phyloP scores from a whole-genome alignment of 805 yeast species.

The Candida ovalis region DNA sequence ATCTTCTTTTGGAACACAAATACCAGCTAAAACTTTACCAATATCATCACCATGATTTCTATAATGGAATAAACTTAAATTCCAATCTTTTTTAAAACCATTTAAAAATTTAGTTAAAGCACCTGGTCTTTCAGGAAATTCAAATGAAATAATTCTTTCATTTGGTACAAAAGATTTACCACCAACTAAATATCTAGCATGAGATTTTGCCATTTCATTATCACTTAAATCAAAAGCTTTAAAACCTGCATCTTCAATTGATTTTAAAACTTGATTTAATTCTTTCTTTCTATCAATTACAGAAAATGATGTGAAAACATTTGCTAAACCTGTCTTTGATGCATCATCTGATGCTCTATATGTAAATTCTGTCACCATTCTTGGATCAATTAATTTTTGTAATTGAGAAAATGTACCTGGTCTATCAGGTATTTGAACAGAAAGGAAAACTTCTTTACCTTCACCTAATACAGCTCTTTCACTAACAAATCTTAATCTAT shows the following conservation, averaged over 20 bases:
- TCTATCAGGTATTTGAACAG: conserved; percentile 84
- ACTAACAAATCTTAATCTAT: conserved; percentile 88
- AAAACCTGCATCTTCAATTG: conserved; percentile 61
- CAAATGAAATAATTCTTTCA: conserved; percentile 80
- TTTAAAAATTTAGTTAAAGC: conserved; percentile 80
- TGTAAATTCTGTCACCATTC: conserved; percentile 91
- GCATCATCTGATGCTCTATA: conserved; percentile 63
- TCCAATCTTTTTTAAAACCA: conserved; percentile 76
- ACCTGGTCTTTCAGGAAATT: conserved; percentile 97
- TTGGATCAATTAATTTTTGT: conserved; percentile 76
- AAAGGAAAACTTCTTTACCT: conserved; percentile 91
- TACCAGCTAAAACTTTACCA: conserved; percentile 88
- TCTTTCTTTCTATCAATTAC: conserved; percentile 77
- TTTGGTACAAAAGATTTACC: conserved; percentile 72
- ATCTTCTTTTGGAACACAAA: conserved; percentile 74
- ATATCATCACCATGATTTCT: conserved; percentile 96
- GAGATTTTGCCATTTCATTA: conserved; percentile 93
- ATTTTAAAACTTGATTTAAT: conserved; percentile 55
- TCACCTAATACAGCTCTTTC: conserved; percentile 99
- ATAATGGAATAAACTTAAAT: conserved; percentile 90
- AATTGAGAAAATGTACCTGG: conserved; percentile 87
- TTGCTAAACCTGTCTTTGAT: conserved; percentile 48
- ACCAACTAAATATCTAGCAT: conserved; percentile 94
- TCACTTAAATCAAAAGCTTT: conserved; percentile 81
- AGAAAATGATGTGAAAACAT: conserved; percentile 83